Percentiles rank a stretch among this genome's conserved stretches.
phyloP scores from a whole-genome alignment of 1,139 yeast species.

The Blastobotrys proliferans region DNA sequence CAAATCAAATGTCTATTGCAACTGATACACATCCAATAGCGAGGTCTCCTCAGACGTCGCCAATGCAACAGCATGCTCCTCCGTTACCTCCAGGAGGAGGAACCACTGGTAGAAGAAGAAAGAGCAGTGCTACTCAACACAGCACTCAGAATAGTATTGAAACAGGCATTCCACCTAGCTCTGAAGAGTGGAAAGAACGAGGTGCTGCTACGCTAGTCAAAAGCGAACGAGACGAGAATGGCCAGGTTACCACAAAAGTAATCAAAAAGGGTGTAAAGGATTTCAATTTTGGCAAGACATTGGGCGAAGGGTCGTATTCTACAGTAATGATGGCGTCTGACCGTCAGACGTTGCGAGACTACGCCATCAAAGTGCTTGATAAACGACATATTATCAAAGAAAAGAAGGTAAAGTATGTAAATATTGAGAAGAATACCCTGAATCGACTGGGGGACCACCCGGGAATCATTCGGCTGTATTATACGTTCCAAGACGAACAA shows the following conservation, averaged over 20 bases:
- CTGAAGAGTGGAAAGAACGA: conserved; percentile 36
- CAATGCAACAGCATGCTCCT: not conserved
- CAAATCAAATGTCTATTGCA: conserved; percentile 2
- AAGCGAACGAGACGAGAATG: conserved; percentile 45
- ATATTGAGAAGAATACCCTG: conserved; percentile 89
- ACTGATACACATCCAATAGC: not conserved
- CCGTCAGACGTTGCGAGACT: conserved; percentile 62
- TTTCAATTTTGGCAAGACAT: conserved; percentile 77
- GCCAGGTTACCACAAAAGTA: conserved; percentile 43
- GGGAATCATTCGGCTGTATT: conserved; percentile 83
- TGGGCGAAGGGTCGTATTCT: conserved; percentile 97
- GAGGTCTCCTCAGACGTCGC: too few species aligned
- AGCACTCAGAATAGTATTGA: conserved; percentile 3
- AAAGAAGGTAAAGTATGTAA: conserved; percentile 91
- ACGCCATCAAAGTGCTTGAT: conserved; percentile 88
- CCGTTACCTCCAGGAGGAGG: not conserved
- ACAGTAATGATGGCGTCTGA: conserved; percentile 88
- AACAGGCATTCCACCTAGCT: conserved; percentile 13
- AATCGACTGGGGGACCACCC: conserved; percentile 80
- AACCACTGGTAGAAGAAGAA: not conserved
- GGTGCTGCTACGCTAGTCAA: conserved; percentile 54
- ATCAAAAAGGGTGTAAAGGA: conserved; percentile 63
- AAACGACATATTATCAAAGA: conserved; percentile 93
- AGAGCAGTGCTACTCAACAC: not conserved
- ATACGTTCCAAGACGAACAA: conserved; percentile 89